Evolutionary conservation across 2,329 filamentous ascomycete genomes (phyloP), one percentile per base, ranked within the genome.

Genomic region (Penicillium psychrosexuale): DNA sequence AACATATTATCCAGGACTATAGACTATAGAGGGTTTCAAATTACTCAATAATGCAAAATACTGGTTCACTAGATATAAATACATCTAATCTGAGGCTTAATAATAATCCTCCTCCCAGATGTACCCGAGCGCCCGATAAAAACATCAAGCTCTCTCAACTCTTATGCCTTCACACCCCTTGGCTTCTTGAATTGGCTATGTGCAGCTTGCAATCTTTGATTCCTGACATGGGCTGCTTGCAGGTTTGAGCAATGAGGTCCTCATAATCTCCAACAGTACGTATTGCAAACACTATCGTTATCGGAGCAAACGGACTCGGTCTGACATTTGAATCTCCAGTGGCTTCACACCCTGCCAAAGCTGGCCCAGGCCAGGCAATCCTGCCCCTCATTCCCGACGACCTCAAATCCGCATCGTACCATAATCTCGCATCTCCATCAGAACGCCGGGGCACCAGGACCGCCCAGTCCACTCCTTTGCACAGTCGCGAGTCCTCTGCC

Each of bases 401-500:
- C 54, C 63, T 69, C 37, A 68, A 63, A 55, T 60, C 66, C 47
- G 61, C 66, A 64, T 70, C 72, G 65, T 72, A 73, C 64, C 70
- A 74, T 63, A 69, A 59, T 53, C 65, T 71, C 56, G 60, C 72
- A 59, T 70, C 72, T 55, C 66, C 70, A 55, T 63, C 71, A 51
- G 74, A 76, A 53, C 70, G 72, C 44, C 62, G 72, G 54, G 67
- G 67, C 28, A 66, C 69, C 33, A 70, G 72, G 61, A 72, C 71
- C 48, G 67, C 69, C 48, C 72, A 71, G 46, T 69, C 71, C 13
- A 68, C 71, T 47, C 68, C 67, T 50, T 66, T 74, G 52, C 76
- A 78, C 57, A 75, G 72, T 55, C 72, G 76, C 61, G 76, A 78
- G 62, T 64, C 73, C 38, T 78, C 76, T 52, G 60, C 72, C 44